Percentiles rank a stretch among this genome's conserved stretches.
Conservation (phyloP, 768 basidiomycete genomes). For the Plicaturopsis crispa region DNA sequence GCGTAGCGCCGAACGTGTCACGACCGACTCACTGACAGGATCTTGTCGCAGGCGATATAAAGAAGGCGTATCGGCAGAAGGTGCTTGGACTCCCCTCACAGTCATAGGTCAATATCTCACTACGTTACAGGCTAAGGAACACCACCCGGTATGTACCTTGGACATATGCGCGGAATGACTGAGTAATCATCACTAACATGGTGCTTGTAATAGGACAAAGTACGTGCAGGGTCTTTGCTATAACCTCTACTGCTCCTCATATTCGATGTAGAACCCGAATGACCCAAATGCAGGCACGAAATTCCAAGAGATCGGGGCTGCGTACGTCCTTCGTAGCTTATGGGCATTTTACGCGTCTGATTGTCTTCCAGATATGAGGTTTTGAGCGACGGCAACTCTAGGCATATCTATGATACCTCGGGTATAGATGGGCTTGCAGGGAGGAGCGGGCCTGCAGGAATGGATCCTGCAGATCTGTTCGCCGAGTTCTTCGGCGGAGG, state of each 20-base stretch:
- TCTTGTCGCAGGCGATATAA: slow-evolving; percentile 62
- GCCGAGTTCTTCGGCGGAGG: slow-evolving; percentile 67
- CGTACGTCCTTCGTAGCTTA: slow-evolving; percentile 38
- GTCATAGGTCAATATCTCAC: slow-evolving; percentile 10
- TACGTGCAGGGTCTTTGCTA: slow-evolving; percentile 16
- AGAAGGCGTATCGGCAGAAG: slow-evolving; percentile 92
- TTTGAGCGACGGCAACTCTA: slow-evolving; percentile 58
- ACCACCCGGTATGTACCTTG: slow-evolving; percentile 75
- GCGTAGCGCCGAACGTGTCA: slow-evolving; percentile 2
- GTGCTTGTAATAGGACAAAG: slow-evolving; percentile 55
- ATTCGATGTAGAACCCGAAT: slow-evolving; percentile 64
- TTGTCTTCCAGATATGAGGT: slow-evolving; percentile 63
- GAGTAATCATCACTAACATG: slow-evolving; percentile 5
- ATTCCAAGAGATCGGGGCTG: slow-evolving; percentile 86
- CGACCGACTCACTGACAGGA: neutral
- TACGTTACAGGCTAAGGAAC: slow-evolving; percentile 64
- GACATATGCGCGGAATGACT: too few relatives aligned
- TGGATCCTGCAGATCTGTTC: slow-evolving; percentile 66
- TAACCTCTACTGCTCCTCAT: neutral
- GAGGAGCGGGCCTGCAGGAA: slow-evolving; percentile 33
- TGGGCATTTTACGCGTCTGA: slow-evolving; percentile 8
- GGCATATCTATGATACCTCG: slow-evolving; percentile 64
- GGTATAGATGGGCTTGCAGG: slow-evolving; percentile 65
- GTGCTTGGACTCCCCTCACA: slow-evolving; percentile 27
- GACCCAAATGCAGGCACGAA: slow-evolving; percentile 75